A percentile compares a stretch with the other conserved stretches of the same genome.
Conservation (phyloP, 2,329 filamentous ascomycete species). For the Calonectria pseudoturangicola region DNA sequence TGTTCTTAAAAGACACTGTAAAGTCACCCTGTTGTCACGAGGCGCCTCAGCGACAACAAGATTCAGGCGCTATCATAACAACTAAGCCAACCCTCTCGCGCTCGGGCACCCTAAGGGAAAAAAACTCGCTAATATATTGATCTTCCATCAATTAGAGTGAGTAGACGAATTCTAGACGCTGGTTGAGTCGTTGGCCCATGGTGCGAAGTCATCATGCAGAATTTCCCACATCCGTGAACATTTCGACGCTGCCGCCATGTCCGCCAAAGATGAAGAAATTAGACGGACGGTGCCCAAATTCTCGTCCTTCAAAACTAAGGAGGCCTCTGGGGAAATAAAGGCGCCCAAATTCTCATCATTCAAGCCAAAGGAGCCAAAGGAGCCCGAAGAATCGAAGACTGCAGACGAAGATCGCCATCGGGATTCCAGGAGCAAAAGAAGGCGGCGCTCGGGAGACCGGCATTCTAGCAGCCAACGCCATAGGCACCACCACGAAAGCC, state of each 20-base stretch:
- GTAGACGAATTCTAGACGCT: background rate
- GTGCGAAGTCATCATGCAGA: conserved; percentile 39
- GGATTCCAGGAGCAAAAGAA: conserved; percentile 48
- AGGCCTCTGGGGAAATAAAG: conserved; percentile 45
- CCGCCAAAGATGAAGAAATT: conserved; percentile 50
- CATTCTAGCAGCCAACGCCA: conserved; percentile 45
- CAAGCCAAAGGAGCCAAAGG: conserved; percentile 68
- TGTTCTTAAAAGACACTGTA: background rate
- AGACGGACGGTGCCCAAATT: conserved; percentile 77
- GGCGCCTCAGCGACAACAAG: background rate
- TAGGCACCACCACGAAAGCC: conserved; percentile 45
- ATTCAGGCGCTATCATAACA: conserved; percentile 23
- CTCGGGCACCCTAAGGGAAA: background rate
- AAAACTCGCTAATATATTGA: background rate
- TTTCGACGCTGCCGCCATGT: conserved; percentile 50
- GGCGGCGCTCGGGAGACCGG: conserved; percentile 47
- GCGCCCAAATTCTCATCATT: conserved; percentile 85
- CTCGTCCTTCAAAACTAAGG: conserved; percentile 77
- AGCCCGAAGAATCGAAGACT: conserved; percentile 59
- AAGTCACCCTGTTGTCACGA: background rate
- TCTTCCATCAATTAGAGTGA: background rate
- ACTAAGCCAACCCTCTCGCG: background rate
- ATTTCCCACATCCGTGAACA: conserved; percentile 25
- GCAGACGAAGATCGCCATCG: conserved; percentile 47
- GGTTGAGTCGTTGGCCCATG: background rate